Evolutionary conservation across 768 basidiomycete species (phyloP), one percentile per base, ranked within the genome.

Genomic region (Chalciporus sphaerocephalus): DNA sequence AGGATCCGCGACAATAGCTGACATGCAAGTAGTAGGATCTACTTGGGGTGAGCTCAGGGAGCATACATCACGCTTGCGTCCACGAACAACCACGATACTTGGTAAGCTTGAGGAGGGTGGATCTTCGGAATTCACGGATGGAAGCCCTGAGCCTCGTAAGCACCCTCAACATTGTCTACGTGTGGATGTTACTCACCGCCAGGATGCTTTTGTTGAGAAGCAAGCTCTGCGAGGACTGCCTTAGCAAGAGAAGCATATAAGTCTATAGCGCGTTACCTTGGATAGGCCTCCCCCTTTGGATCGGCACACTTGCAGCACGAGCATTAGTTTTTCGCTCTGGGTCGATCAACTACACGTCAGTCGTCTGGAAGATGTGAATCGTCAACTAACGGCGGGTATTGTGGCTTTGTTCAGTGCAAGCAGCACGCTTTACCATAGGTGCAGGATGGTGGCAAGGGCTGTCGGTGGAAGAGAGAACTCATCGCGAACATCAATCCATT

Each of bases 261-360:
- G 15, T 27, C n/a, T 32, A 17, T 36, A 39, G 25, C 35, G 38
- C 28, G 22, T 24, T 44, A 56, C 59, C 58, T 38, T 52, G 47
- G 20, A 30, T 12, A 18, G 47, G 30, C 24, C 33, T 46, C 22
- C 47, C 55, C 27, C 7, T 41, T 41, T 28, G 58, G 46, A 54
- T 30, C 13, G 54, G 52, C 41, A 59, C 47, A 39, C 60, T 57
- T 6, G 43, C 39, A 20, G 52, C 57, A 22, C 47, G 51, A 9
- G 11, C 35, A 15, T 24, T 50, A 7, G 32, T 23, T 23, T 38
- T 54, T 25, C 35, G 60, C 28, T 46, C 60, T 60, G 48, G 18
- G 34, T 24, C 35, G 21, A 38, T 55, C 35, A 38, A 16, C 45
- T 40, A 38, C 44, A 45, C 35, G 38, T 27, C 30, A n/a, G 39